Conservation (phyloP, 176 grass and related monocot genomes). For the Themeda triandra region DNA sequence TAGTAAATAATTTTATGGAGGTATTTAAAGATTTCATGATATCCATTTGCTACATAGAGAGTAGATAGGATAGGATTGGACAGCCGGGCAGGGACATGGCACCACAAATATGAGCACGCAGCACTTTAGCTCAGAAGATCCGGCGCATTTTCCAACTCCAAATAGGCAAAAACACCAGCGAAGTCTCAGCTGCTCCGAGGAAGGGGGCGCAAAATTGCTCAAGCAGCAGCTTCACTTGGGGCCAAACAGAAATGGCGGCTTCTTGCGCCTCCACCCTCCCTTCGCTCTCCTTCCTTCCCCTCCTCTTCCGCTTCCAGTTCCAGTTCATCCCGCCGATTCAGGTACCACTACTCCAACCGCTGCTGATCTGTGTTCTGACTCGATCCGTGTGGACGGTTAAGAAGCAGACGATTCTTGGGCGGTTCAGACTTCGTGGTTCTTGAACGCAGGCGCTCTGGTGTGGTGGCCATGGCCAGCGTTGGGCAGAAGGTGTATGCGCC, state of each 20-base stretch:
- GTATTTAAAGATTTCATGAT: no score
- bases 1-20: no score
- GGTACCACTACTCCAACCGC: background rate
- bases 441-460: conserved; percentile 47
- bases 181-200: conserved; percentile 33
- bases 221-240: background rate
- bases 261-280: conserved; percentile 26
- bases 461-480: conserved; percentile 50
- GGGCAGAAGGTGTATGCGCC: conserved; percentile 63
- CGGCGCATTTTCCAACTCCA: background rate
- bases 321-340: conserved; percentile 32
- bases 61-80: no score
- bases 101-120: background rate
- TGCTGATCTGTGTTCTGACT: background rate
- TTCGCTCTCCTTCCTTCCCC: background rate
- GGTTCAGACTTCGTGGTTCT: background rate
- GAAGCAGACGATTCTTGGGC: background rate
- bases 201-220: background rate
- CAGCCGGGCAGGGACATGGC: background rate
- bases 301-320: background rate
- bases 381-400: background rate
- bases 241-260: conserved; percentile 46
- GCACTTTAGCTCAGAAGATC: background rate
- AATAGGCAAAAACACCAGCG: conserved; percentile 27
- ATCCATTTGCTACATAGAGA: no score